phyloP scores from a whole-genome alignment of 768 basidiomycete species.

The Boletus pseudo-olivaceus region DNA sequence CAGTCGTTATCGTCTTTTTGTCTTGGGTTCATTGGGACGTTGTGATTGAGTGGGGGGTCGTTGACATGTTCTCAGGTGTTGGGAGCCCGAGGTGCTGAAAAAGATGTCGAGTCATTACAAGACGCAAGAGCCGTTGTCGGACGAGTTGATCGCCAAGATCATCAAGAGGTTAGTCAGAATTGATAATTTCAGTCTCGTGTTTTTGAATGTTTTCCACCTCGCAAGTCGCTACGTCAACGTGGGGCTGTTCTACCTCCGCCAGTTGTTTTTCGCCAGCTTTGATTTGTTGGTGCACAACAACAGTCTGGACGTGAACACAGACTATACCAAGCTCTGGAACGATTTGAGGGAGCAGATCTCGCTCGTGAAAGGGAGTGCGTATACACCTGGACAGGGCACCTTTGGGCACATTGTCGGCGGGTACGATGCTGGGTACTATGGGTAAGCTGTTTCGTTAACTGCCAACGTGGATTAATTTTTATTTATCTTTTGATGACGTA shows the following conservation, averaged over 20 bases:
- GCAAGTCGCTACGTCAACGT: constrained; percentile 75
- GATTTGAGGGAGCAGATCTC: constrained; percentile 65
- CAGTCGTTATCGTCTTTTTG: not conserved
- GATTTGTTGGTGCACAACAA: constrained; percentile 26
- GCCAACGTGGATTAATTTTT: not conserved
- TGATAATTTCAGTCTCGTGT: not conserved
- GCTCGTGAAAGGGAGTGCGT: constrained; percentile 57
- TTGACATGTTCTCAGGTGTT: constrained; percentile 48
- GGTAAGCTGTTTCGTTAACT: constrained; percentile 31
- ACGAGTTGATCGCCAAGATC: constrained; percentile 70
- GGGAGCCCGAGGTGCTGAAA: constrained; percentile 74
- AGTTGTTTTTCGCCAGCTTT: constrained; percentile 67
- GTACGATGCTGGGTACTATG: constrained; percentile 67
- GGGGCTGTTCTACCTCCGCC: constrained; percentile 65
- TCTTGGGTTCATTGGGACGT: not conserved
- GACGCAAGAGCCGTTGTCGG: constrained; percentile 65
- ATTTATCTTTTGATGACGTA: not conserved
- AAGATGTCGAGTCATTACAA: constrained; percentile 79
- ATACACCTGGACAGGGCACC: constrained; percentile 63
- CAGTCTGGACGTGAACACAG: constrained; percentile 48
- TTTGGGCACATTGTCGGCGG: constrained; percentile 79
- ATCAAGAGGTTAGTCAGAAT: constrained; percentile 56
- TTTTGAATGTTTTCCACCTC: not conserved
- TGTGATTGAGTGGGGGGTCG: not conserved
- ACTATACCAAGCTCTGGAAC: constrained; percentile 82